These are phyloP conservation scores for Boletus tomentosulus DNA, from an alignment of 768 basidiomycete genomes.

Conservation along the genomic window DNA sequence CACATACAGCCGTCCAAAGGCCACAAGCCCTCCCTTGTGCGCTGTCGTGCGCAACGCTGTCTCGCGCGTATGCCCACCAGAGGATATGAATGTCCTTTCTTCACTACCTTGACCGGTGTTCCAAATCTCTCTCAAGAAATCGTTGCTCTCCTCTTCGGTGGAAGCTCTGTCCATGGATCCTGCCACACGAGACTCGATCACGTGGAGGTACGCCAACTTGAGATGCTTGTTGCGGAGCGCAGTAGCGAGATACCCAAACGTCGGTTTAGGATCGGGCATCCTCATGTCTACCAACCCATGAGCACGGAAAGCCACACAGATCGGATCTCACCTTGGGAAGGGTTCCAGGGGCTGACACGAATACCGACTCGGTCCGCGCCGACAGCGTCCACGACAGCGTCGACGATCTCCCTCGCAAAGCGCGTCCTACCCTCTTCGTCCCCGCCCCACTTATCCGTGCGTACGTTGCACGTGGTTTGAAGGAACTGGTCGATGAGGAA, in stretches of 20 bases:
- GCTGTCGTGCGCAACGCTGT: conserved; percentile 36
- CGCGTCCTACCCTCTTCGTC: conserved; percentile 46
- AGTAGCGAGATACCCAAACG: conserved; percentile 32
- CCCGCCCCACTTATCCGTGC: conserved; percentile 67
- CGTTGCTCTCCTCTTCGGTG: conserved; percentile 17
- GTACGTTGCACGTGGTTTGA: conserved; percentile 23
- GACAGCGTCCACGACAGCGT: conserved; percentile 38
- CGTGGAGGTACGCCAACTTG: conserved; percentile 41
- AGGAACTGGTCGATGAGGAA: conserved; percentile 57
- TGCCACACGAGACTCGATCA: conserved; percentile 30
- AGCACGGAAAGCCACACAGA: background rate
- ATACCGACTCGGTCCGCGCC: conserved; percentile 43
- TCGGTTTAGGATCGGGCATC: conserved; percentile 12
- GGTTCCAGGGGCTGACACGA: conserved; percentile 41
- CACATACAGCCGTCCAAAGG: conserved; percentile 23
- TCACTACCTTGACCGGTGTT: background rate
- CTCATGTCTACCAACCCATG: conserved; percentile 31
- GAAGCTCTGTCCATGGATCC: conserved; percentile 1
- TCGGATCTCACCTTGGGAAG: conserved; percentile 27
- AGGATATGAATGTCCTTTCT: conserved; percentile 32
- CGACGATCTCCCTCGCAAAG: conserved; percentile 44
- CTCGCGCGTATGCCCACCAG: conserved; percentile 42
- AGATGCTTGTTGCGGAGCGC: conserved; percentile 28
- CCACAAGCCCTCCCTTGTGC: conserved; percentile 7
- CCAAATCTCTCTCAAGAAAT: conserved; percentile 29